Evolutionary conservation across 2,329 filamentous ascomycete genomes (phyloP).

Genomic region (Aspergillus quadrilineatus): DNA sequence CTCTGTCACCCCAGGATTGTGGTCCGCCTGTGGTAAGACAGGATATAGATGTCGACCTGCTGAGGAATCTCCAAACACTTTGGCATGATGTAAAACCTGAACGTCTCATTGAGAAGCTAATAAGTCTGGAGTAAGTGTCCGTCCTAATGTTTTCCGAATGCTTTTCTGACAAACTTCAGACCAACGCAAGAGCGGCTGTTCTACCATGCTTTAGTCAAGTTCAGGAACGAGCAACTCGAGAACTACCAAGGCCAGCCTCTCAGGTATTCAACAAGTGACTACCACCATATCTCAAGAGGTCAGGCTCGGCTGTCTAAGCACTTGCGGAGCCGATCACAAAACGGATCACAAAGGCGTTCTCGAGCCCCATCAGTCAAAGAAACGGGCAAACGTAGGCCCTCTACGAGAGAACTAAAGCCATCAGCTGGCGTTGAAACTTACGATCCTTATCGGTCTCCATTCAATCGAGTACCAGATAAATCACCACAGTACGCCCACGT

Average conservation of each 20-base stretch:
- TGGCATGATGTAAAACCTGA: constrained; percentile 84
- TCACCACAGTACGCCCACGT: constrained; percentile 65
- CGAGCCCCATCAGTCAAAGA: constrained; percentile 44
- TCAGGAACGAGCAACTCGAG: constrained; percentile 80
- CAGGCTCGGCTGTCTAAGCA: constrained; percentile 33
- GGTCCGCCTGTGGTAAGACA: constrained; percentile 60
- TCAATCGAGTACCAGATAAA: constrained; percentile 45
- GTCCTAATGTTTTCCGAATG: background rate
- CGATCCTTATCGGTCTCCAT: constrained; percentile 77
- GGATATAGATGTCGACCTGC: constrained; percentile 75
- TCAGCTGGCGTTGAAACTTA: constrained; percentile 63
- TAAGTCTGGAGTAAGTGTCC: constrained; percentile 59
- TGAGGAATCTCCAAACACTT: constrained; percentile 82
- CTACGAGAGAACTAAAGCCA: constrained; percentile 49
- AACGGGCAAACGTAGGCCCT: constrained; percentile 51
- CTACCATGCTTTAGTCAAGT: constrained; percentile 79
- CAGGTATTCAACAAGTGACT: constrained; percentile 84
- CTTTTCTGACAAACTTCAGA: constrained; percentile 43
- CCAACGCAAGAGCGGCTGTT: constrained; percentile 91
- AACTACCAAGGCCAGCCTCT: constrained; percentile 76
- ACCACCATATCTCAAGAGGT: constrained; percentile 68
- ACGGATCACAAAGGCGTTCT: constrained; percentile 26
- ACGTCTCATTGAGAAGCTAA: constrained; percentile 67
- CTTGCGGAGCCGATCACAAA: constrained; percentile 15
- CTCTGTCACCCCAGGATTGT: constrained; percentile 60